Conservation (phyloP, 1,139 yeast species). For the Lodderomyces metapsilosis region DNA sequence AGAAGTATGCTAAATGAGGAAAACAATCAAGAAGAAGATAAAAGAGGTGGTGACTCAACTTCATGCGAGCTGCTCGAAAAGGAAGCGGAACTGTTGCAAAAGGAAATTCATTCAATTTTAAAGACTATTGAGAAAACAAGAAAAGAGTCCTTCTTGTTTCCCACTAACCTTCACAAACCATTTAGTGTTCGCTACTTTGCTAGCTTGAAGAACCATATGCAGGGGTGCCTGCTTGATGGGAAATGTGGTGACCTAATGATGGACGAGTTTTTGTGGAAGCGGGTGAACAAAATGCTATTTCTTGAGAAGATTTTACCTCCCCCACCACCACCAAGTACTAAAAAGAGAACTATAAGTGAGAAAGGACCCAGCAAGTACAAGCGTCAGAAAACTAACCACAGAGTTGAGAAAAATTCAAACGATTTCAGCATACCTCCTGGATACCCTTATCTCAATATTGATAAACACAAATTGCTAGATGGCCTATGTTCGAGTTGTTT, state of each 20-base stretch:
- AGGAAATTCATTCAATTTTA: slow-evolving; percentile 12
- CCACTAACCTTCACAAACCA: slow-evolving; percentile 4
- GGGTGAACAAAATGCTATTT: slow-evolving; percentile 20
- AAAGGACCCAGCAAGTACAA: neutral
- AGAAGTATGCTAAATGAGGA: slow-evolving; percentile 7
- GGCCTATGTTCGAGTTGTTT: slow-evolving; percentile 19
- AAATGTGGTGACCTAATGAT: slow-evolving; percentile 20
- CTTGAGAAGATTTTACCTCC: slow-evolving; percentile 1
- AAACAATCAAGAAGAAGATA: too few species aligned
- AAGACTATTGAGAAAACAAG: slow-evolving; percentile 2
- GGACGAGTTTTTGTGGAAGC: slow-evolving; percentile 21
- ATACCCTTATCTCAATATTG: slow-evolving; percentile 8
- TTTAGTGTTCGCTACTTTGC: slow-evolving; percentile 3
- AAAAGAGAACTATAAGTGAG: slow-evolving; percentile 5
- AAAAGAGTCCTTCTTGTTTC: slow-evolving; percentile 12
- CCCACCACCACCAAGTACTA: slow-evolving; percentile 2
- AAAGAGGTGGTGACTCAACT: too few species aligned
- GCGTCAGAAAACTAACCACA: slow-evolving; percentile 8
- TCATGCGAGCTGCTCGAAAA: neutral
- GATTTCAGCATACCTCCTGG: slow-evolving; percentile 2
- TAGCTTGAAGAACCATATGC: slow-evolving; percentile 4
- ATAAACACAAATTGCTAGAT: slow-evolving; percentile 22
- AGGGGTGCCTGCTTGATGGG: neutral
- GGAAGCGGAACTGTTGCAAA: slow-evolving; percentile 12
- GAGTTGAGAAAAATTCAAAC: neutral